These are phyloP conservation scores for Xylaria flabelliformis DNA, from an alignment of 495 filamentous ascomycete genomes.

Conservation along the genomic window DNA sequence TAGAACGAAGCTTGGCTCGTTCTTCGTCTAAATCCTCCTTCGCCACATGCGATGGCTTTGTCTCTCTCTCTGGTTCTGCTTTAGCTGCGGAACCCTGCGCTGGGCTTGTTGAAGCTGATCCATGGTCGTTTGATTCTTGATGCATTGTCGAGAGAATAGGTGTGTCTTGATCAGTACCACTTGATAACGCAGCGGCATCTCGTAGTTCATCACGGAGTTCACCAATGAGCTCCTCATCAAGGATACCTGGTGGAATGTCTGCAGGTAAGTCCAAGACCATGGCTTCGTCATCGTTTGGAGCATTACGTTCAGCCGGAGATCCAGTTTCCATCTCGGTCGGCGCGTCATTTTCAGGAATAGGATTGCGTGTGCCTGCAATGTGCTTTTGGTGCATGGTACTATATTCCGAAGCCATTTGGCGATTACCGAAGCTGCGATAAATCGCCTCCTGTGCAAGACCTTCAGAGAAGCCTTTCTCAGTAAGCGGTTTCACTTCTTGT, in stretches of 20 bases:
- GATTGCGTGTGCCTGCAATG: constrained; percentile 57
- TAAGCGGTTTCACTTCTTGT: constrained; percentile 37
- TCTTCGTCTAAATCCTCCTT: constrained; percentile 85
- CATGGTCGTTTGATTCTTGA: constrained; percentile 22
- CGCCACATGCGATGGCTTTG: constrained; percentile 48
- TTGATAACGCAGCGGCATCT: constrained; percentile 28
- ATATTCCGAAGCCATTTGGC: constrained; percentile 70
- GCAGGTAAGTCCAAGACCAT: constrained; percentile 41
- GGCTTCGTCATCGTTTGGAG: constrained; percentile 32
- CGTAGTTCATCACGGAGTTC: constrained; percentile 32
- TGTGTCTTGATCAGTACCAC: constrained; percentile 30
- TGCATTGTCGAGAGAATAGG: constrained; percentile 25
- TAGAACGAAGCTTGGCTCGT: constrained; percentile 71
- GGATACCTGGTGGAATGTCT: constrained; percentile 18
- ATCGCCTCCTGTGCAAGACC: constrained; percentile 77
- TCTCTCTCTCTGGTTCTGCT: constrained; percentile 19
- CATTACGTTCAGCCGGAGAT: constrained; percentile 25
- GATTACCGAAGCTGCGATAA: constrained; percentile 77
- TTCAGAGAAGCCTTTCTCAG: constrained; percentile 35
- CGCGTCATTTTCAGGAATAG: constrained; percentile 67
- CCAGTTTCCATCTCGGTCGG: constrained; percentile 36
- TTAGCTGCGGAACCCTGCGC: constrained; percentile 31
- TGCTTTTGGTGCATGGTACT: constrained; percentile 63
- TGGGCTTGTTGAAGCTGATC: constrained; percentile 33
- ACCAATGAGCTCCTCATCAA: constrained; percentile 38